Evolutionary conservation across 805 yeast species (phyloP), one percentile per base, ranked within the genome.

Genomic region (Lachancea nothofagi): DNA sequence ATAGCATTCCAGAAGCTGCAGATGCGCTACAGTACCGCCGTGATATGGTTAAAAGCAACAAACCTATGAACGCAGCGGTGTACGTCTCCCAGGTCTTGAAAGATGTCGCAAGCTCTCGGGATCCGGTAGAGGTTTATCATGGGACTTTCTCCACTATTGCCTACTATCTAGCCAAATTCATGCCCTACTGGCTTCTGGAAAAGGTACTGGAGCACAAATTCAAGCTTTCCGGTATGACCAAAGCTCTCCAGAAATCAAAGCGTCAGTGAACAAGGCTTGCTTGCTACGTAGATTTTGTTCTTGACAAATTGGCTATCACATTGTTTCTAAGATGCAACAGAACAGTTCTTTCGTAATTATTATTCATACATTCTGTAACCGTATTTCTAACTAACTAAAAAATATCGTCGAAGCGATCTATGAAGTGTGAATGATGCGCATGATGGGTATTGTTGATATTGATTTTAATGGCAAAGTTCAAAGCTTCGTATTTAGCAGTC

Each of bases 11-110:
- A 3, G 83, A 72, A 36, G 77, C 78, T 38, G 54, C 57, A 17
- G 65, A 62, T 17, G 73, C 80, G 0, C 64, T 80, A 43, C 62
- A 55, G 18, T 61, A 55, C 29, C 69, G 90, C 57, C 72, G 73
- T 49, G 57, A 66, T 33, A 77, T 83, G 83, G 77, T 85, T 0
- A 69, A 55, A 25, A 66, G 71, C 13, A 74, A 75, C 57, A 61
- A 62, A 15, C 90, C 93, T 20, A 75, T 79, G 74, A 39, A 62
- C 1, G 71, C 85, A 0, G 77, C 70, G n/a, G 56, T 39, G 1
- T 84, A 78, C 52, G 87, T 87, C 1, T 50, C 50, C 14, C 54
- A 66, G 33, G 77, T 82, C 1, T 75, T 75, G n/a, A 53, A 58
- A 28, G 83, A 78, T 47, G 63, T 80, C 21, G 47, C 65, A 29